Base-by-base conservation (phyloP, 1,139 yeast genomes). In the Yamadazyma spencermartinsiae region DNA sequence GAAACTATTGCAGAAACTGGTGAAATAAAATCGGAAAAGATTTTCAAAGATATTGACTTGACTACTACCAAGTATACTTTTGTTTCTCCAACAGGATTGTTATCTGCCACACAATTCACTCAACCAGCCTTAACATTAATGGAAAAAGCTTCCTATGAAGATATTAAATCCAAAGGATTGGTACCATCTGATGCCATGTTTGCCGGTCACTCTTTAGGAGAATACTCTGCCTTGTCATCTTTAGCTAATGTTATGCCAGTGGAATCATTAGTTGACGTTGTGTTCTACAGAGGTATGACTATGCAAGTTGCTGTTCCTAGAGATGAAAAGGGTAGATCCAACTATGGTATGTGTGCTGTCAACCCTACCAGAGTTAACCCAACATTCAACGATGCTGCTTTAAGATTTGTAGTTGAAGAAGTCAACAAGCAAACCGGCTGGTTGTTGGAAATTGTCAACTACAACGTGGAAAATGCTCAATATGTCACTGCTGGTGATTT, bases 251-350 rank as follows among this genome's bases (percentile, higher is more conserved):
- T 94, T 43, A 90, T 92, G 98, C 96, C 98, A 40, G 90, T 94
- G 57, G 98, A 94, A 72, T 86, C 95, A 8, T 77, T 92, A 55
- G 98, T 92, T 42, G 99, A 92, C 65, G 96, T 92, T 64, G 98
- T 92, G 34, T 92, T 92, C 79, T 94, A 92, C 79, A 83, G 99
- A 76, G 99, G 99, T 79, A 92, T 92, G 98, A 92, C 99, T 35
- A 92, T 92, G 98, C 98, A 92, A 76, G 98, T 92, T 50, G 98
- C 98, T 34, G 99, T 92, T 50, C 98, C 98, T 60, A 83, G 99
- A 72, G 99, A 92, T 68, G 79, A 82, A 42, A 63, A 70, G 37
- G 99, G 99, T 37, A 85, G 98, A 72, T 92, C 98, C 45, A 92
- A 94, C 74, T 92, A 92, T 60, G 98, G 98, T 75, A 92, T 92